Evolutionary conservation across 768 basidiomycete species (phyloP).

Genomic region (Rhizopogon sp.): DNA sequence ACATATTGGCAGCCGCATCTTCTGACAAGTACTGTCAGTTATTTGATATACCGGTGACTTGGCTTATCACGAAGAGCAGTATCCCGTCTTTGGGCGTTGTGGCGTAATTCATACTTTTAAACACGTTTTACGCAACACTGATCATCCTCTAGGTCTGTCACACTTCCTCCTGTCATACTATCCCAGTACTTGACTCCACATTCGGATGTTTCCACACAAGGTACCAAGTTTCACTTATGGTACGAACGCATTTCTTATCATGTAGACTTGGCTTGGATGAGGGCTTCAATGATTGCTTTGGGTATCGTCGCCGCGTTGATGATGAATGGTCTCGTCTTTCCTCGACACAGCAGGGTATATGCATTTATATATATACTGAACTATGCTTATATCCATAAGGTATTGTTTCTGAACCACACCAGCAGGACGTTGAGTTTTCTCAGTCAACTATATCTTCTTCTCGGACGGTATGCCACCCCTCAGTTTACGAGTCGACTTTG

Average conservation of each 20-base stretch:
- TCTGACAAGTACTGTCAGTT: slow-evolving; percentile 19
- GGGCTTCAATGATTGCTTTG: slow-evolving; percentile 36
- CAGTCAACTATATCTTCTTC: slow-evolving; percentile 38
- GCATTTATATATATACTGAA: neutral
- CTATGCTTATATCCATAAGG: slow-evolving; percentile 17
- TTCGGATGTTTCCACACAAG: slow-evolving; percentile 21
- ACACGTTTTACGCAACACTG: neutral
- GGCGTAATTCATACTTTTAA: slow-evolving; percentile 26
- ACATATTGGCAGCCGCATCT: neutral
- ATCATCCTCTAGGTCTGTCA: slow-evolving; percentile 29
- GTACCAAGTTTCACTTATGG: slow-evolving; percentile 10
- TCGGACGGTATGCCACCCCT: slow-evolving; percentile 31
- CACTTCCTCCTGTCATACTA: slow-evolving; percentile 38
- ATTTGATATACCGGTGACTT: slow-evolving; percentile 41
- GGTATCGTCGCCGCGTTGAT: slow-evolving; percentile 42
- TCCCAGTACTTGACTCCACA: slow-evolving; percentile 23
- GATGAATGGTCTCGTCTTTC: slow-evolving; percentile 41
- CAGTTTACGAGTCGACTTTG: neutral
- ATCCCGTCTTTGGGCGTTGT: slow-evolving; percentile 39
- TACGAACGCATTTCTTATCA: neutral
- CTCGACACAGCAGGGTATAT: slow-evolving; percentile 40
- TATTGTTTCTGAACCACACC: slow-evolving; percentile 36
- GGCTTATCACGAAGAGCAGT: slow-evolving; percentile 35
- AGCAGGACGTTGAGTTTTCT: slow-evolving; percentile 33
- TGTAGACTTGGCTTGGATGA: slow-evolving; percentile 34